phyloP scores from a whole-genome alignment of 768 basidiomycete genomes.

The Lentinula aciculospora region DNA sequence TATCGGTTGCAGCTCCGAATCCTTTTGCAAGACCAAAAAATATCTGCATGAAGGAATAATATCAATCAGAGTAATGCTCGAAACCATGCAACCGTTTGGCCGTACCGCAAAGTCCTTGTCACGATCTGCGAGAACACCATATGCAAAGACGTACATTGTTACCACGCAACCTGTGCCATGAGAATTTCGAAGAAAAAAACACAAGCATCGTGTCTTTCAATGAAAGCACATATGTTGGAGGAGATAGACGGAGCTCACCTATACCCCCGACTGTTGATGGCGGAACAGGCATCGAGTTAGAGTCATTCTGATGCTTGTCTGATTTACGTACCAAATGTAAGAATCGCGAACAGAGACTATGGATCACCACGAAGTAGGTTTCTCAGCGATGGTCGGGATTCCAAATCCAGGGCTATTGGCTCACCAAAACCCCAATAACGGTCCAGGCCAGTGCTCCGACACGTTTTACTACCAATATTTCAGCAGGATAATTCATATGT shows the following conservation, averaged over 20 bases:
- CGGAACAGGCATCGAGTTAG: neutral
- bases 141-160: slow-evolving; percentile 28
- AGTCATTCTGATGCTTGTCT: neutral
- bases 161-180: slow-evolving; percentile 22
- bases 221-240: neutral
- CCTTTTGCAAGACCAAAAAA: slow-evolving; percentile 41
- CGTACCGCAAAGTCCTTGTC: slow-evolving; percentile 24
- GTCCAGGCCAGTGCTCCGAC: neutral
- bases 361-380: neutral
- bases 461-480: neutral
- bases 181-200: neutral
- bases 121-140: slow-evolving; percentile 25
- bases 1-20: slow-evolving; percentile 36
- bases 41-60: slow-evolving; percentile 18
- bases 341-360: slow-evolving; percentile 19
- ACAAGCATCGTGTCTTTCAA: neutral
- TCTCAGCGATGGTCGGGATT: neutral
- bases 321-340: slow-evolving; percentile 23
- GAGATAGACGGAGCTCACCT: slow-evolving; percentile 15
- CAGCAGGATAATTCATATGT: neutral
- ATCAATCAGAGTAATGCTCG: neutral
- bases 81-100: neutral
- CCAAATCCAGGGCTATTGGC: neutral
- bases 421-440: slow-evolving; percentile 2
- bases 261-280: slow-evolving; percentile 20